phyloP scores from a whole-genome alignment of 2,329 filamentous ascomycete genomes.

The Lachnellula occidentalis region DNA sequence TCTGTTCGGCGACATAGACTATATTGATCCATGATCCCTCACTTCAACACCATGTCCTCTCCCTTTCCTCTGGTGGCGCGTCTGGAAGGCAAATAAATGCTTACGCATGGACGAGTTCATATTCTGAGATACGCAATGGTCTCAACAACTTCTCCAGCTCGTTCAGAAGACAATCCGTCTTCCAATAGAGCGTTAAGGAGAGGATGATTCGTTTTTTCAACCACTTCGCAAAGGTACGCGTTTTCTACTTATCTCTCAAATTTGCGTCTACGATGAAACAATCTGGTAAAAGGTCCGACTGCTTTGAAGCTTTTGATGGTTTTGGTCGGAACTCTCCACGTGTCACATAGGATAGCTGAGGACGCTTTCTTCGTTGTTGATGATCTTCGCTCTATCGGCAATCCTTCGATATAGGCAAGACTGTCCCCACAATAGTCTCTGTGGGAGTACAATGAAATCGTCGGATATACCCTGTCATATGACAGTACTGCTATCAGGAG shows the following conservation, averaged over 20 bases:
- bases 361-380: conserved; percentile 16
- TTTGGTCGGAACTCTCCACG: conserved; percentile 28
- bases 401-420: conserved; percentile 29
- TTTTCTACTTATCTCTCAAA: background rate
- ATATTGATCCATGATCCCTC: conserved; percentile 26
- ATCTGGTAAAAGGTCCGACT: conserved; percentile 63
- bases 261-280: conserved; percentile 44
- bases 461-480: conserved; percentile 26
- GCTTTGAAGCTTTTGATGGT: conserved; percentile 41
- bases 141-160: background rate
- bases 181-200: background rate
- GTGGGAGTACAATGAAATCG: conserved; percentile 26
- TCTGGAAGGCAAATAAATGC: conserved; percentile 21
- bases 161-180: background rate
- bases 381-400: conserved; percentile 13
- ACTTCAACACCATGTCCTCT: conserved; percentile 9
- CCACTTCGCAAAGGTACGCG: conserved; percentile 1
- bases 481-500: conserved; percentile 47
- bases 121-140: conserved; percentile 1
- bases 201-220: background rate
- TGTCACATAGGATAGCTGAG: conserved; percentile 9
- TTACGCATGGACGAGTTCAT: conserved; percentile 12
- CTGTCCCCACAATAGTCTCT: conserved; percentile 24
- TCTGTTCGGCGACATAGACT: conserved; percentile 31
- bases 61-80: conserved; percentile 8